A percentile compares a stretch with the other conserved stretches of the same genome.
These are phyloP conservation scores for Candida yuanshanica DNA, from an alignment of 805 yeast genomes.

Conservation along the genomic window DNA sequence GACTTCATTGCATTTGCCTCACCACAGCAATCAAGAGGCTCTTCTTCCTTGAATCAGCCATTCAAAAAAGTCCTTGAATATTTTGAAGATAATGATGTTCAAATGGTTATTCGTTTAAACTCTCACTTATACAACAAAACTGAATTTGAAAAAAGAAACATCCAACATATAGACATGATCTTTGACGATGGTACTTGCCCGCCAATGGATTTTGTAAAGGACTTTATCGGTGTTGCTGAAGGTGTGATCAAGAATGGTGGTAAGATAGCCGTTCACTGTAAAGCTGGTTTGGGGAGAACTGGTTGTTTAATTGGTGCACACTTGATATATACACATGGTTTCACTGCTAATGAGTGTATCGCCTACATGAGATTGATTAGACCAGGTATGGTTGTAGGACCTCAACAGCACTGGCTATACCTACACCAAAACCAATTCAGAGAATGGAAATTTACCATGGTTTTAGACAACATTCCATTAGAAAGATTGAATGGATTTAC, in stretches of 20 bases:
- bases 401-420: slow-evolving; percentile 98
- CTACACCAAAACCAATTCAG: slow-evolving; percentile 93
- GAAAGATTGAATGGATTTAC: slow-evolving; percentile 62
- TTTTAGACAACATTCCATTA: slow-evolving; percentile 61
- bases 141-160: slow-evolving; percentile 78
- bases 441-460: slow-evolving; percentile 94
- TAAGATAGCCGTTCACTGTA: slow-evolving; percentile 97
- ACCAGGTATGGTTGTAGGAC: slow-evolving; percentile 99
- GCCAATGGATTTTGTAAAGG: slow-evolving; percentile 84
- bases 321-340: slow-evolving; percentile 91
- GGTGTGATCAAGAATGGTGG: slow-evolving; percentile 82
- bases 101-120: slow-evolving; percentile 85
- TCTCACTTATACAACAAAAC: slow-evolving; percentile 83
- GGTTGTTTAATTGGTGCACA: slow-evolving; percentile 98
- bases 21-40: slow-evolving; percentile 65
- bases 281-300: slow-evolving; percentile 96
- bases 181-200: slow-evolving; percentile 99
- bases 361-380: slow-evolving; percentile 94
- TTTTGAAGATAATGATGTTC: slow-evolving; percentile 68
- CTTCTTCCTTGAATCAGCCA: slow-evolving; percentile 53
- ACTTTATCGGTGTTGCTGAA: slow-evolving; percentile 93
- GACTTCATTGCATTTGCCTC: slow-evolving; percentile 98
- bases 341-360: slow-evolving; percentile 94
- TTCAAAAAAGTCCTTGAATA: slow-evolving; percentile 77
- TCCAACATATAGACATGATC: slow-evolving; percentile 90